Base-by-base conservation (phyloP, 441 rosid species). In the Brassica balearica region DNA sequence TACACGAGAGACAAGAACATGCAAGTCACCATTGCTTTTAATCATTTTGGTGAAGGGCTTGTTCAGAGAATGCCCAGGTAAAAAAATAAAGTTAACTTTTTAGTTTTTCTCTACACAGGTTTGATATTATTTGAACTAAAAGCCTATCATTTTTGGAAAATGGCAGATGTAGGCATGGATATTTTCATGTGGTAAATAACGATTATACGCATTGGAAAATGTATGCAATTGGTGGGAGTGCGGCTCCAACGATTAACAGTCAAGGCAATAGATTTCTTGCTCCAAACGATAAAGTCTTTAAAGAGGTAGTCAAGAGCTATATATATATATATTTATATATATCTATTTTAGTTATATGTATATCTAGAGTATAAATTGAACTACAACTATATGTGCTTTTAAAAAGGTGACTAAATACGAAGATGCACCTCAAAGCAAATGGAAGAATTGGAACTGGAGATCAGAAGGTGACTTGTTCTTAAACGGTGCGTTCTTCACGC, bases 211-310 rank as follows among this genome's bases (percentile, higher is more conserved):
- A 85, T 79, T 85, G 88, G 88, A 69, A 71, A 68, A 85, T 85
- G 88, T 85, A 85, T 77, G 88, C 88, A 58, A 85, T 85, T 53
- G 88, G 88, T 23, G 88, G 88, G 15, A 85, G 88, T 60, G 88
- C 88, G 11, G 80, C 75, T 9, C 88, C 88, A 48, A 85, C 88
- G 6, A 85, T 85, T 25, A 85, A 85, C 27, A 85, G 88, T 41
- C 88, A 85, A 68, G 88, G 86, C 58, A 85, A 85, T 72, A 79
- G 88, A 66, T 85, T 83, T 23, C 73, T 73, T 58, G 88, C 88
- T 70, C 86, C 86, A 0, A 71, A 51, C 14, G 72, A 83, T 60
- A 65, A 69, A 11, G 83, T 76, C 32, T 83, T 84, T 8, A 85
- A 85, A 67, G 88, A 83, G 80, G 87, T 84, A 17, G 19, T 17